phyloP scores from a whole-genome alignment of 2,329 filamentous ascomycete species.

The Epichloe typhina region DNA sequence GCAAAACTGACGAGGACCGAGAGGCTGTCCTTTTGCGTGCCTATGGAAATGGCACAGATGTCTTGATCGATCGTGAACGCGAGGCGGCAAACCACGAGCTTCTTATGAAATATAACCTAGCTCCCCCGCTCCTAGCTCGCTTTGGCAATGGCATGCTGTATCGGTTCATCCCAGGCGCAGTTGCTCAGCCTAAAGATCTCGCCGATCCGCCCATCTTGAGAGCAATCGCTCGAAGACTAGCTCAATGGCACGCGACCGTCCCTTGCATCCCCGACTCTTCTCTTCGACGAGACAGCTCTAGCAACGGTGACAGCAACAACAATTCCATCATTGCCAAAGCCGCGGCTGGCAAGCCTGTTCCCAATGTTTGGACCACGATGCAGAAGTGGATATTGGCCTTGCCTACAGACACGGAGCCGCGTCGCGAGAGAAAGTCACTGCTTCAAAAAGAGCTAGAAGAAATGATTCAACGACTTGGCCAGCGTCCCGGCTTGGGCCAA shows the following conservation, averaged over 20 bases:
- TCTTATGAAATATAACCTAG: conserved; percentile 69
- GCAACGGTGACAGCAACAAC: conserved; percentile 20
- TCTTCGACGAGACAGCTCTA: conserved; percentile 20
- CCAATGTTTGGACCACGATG: conserved; percentile 89
- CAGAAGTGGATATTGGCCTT: conserved; percentile 90
- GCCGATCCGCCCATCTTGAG: conserved; percentile 62
- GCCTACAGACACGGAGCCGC: conserved; percentile 55
- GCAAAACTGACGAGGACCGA: conserved; percentile 60
- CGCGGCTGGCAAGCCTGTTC: conserved; percentile 56
- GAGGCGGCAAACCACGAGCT: conserved; percentile 70
- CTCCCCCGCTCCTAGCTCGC: conserved; percentile 74
- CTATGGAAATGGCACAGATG: conserved; percentile 86
- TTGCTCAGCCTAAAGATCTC: conserved; percentile 70
- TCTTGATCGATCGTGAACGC: conserved; percentile 91
- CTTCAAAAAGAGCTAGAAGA: conserved; percentile 65
- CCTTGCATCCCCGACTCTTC: conserved; percentile 36
- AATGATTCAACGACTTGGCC: conserved; percentile 58
- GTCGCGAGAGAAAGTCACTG: conserved; percentile 51
- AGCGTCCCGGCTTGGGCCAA: conserved; percentile 62
- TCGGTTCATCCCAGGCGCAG: conserved; percentile 70
- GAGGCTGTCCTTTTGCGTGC: conserved; percentile 90
- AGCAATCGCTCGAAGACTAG: conserved; percentile 71
- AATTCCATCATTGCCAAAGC: conserved; percentile 33
- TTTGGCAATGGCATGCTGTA: conserved; percentile 97
- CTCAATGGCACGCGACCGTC: conserved; percentile 79